These are phyloP conservation scores for Paramecium octaurelia DNA, from an alignment of 73 alveolate species.

Conservation along the genomic window DNA sequence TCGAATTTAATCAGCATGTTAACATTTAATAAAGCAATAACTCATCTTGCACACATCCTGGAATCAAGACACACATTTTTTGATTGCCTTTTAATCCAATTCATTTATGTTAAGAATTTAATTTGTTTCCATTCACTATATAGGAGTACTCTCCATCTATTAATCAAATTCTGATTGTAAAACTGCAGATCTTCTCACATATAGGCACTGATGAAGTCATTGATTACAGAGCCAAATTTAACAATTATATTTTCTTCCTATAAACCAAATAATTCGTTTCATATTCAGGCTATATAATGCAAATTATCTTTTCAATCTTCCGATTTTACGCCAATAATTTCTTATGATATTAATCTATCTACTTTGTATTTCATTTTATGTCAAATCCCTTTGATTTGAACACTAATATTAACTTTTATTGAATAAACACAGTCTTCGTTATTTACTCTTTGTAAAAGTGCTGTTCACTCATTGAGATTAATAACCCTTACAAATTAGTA, in stretches of 20 bases:
- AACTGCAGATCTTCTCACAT: neutral
- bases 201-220: neutral
- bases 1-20: neutral
- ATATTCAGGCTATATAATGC: neutral
- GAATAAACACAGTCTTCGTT: neutral
- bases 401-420: neutral
- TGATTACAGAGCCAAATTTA: neutral
- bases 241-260: neutral
- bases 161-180: neutral
- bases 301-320: neutral
- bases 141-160: neutral
- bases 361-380: neutral
- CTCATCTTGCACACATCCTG: neutral
- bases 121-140: neutral
- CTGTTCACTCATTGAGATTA: neutral
- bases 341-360: neutral
- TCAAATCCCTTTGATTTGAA: neutral
- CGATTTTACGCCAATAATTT: constrained; percentile 7
- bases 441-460: too few species aligned
- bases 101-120: neutral
- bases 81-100: neutral
- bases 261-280: constrained; percentile 19
- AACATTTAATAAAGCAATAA: neutral
- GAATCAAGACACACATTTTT: neutral
- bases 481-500: neutral